phyloP scores from a whole-genome alignment of 805 yeast species.

The Wickerhamiella brachini region DNA sequence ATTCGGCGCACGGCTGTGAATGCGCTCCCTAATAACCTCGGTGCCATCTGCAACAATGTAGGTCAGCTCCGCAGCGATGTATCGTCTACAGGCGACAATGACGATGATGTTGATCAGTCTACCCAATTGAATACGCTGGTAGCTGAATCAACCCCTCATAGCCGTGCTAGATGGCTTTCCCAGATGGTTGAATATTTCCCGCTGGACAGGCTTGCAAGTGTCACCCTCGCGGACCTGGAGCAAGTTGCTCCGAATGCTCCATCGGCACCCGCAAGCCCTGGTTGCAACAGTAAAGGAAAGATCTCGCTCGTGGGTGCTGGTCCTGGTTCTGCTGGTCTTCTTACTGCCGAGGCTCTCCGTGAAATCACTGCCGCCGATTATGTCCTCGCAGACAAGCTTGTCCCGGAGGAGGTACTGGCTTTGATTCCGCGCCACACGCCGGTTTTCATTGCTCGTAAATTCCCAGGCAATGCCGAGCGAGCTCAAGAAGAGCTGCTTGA shows the following conservation, averaged over 20 bases:
- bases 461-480: slow-evolving; percentile 91
- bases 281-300: slow-evolving; percentile 30
- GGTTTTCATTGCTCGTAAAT: slow-evolving; percentile 77
- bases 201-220: slow-evolving; percentile 41
- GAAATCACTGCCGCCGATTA: slow-evolving; percentile 74
- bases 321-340: slow-evolving; percentile 72
- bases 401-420: slow-evolving; percentile 75
- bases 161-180: slow-evolving; percentile 66
- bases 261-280: neutral
- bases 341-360: slow-evolving; percentile 73
- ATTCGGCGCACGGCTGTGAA: slow-evolving; percentile 55
- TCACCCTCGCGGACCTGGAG: slow-evolving; percentile 47
- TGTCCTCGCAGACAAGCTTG: slow-evolving; percentile 79
- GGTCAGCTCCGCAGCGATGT: slow-evolving; percentile 50
- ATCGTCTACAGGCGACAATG: slow-evolving; percentile 26
- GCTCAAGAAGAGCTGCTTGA: slow-evolving; percentile 76
- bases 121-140: slow-evolving; percentile 47
- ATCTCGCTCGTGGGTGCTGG: slow-evolving; percentile 89
- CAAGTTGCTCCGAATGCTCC: slow-evolving; percentile 14
- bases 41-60: slow-evolving; percentile 50
- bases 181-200: slow-evolving; percentile 91
- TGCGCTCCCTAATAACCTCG: slow-evolving; percentile 56
- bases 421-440: slow-evolving; percentile 66
- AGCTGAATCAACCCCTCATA: slow-evolving; percentile 33
- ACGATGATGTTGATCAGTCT: slow-evolving; percentile 57